Conservation (phyloP, 306 rosid genomes). For the Dryas octopetala region DNA sequence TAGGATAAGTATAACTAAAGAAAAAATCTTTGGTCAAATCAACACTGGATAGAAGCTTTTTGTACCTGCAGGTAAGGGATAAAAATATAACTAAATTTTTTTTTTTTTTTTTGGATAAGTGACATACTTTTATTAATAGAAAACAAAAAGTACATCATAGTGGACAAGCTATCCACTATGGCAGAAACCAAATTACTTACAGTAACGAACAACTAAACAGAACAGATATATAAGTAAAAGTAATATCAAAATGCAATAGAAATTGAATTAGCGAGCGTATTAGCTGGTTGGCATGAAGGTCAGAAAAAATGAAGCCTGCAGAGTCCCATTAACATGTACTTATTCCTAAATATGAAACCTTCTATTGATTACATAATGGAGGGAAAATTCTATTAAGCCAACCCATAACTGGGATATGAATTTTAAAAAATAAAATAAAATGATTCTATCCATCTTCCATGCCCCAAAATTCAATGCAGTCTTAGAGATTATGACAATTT, state of each 20-base stretch:
- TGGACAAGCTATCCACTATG: too few species aligned
- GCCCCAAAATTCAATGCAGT: background rate
- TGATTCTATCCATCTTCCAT: background rate
- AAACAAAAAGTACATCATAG: too few species aligned
- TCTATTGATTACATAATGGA: background rate
- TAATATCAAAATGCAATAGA: background rate
- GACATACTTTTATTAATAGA: too few species aligned
- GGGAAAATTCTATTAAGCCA: background rate
- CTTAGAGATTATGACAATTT: background rate
- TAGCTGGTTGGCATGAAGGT: background rate
- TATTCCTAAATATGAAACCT: background rate
- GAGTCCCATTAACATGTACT: background rate
- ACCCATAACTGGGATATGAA: background rate
- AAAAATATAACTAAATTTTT: background rate
- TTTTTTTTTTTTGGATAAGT: too few species aligned
- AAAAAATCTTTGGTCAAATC: conserved; percentile 95
- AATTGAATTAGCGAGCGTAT: background rate
- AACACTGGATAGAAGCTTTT: conserved; percentile 81
- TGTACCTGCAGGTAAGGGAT: conserved; percentile 60
- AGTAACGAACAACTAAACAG: too few species aligned
- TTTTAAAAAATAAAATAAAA: background rate
- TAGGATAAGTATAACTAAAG: conserved; percentile 93
- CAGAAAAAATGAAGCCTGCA: background rate
- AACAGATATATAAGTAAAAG: too few species aligned
- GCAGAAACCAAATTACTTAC: too few species aligned